Percentiles rank a stretch among this genome's conserved stretches.
These are phyloP conservation scores for Puccinia triticina DNA, from an alignment of 1,284 basidiomycete genomes.

Conservation along the genomic window DNA sequence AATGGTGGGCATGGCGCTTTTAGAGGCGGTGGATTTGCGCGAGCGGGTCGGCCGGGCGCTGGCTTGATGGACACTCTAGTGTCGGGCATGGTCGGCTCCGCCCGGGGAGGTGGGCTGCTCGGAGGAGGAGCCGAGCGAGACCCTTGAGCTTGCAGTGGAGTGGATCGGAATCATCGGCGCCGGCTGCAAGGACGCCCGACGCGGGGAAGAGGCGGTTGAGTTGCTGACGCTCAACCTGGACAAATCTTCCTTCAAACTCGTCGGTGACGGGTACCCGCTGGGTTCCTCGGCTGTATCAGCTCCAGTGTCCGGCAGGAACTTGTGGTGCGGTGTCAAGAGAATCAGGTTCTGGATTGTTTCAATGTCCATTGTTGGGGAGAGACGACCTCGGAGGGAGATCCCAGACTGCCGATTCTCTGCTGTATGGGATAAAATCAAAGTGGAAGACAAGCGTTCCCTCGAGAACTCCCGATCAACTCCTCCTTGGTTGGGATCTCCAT, in stretches of 20 bases:
- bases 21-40: constrained; percentile 26
- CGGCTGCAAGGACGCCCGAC: neutral
- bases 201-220: too few species aligned
- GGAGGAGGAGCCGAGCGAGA: neutral
- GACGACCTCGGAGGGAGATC: constrained; percentile 13
- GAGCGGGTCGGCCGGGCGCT: neutral
- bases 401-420: neutral
- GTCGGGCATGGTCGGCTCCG: neutral
- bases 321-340: neutral
- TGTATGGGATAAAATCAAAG: neutral
- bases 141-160: neutral
- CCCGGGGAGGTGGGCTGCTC: neutral
- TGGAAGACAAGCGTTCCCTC: constrained; percentile 10
- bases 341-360: constrained; percentile 36
- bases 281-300: neutral
- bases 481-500: constrained; percentile 28
- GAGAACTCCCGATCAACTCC: constrained; percentile 35
- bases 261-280: neutral
- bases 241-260: neutral
- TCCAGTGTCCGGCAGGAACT: neutral
- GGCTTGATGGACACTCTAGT: neutral
- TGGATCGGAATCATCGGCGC: neutral
- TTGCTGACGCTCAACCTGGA: neutral
- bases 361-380: constrained; percentile 19
- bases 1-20: constrained; percentile 1